phyloP scores from a whole-genome alignment of 805 yeast genomes.

The Metschnikowia baotianmanensis region DNA sequence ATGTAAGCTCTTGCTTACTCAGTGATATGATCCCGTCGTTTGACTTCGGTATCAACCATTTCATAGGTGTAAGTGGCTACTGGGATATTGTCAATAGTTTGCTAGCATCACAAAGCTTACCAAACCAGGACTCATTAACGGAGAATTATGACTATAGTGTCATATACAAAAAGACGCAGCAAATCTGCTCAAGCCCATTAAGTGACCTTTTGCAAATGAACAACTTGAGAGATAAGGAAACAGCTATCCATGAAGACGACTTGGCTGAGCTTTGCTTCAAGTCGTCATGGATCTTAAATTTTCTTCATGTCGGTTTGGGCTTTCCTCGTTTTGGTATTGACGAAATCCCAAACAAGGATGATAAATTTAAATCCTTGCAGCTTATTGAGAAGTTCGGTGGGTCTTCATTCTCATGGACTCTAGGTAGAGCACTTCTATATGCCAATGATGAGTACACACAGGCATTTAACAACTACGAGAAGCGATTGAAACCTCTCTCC shows the following conservation, averaged over 20 bases:
- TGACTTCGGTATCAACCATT: conserved; percentile 54
- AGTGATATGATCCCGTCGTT: conserved; percentile 54
- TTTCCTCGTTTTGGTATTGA: conserved; percentile 52
- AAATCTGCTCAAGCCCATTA: conserved; percentile 47
- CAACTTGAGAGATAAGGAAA: conserved; percentile 21
- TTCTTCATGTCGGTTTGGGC: conserved; percentile 60
- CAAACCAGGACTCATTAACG: conserved; percentile 21
- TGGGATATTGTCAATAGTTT: conserved; percentile 59
- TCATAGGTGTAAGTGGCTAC: conserved; percentile 66
- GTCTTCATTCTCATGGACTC: conserved; percentile 52
- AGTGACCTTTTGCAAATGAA: conserved; percentile 36
- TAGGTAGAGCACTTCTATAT: conserved; percentile 61
- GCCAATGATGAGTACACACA: conserved; percentile 52
- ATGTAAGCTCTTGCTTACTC: conserved; percentile 48
- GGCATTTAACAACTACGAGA: conserved; percentile 37
- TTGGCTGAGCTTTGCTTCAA: conserved; percentile 58
- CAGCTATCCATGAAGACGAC: conserved; percentile 42
- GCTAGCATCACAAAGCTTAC: conserved; percentile 25
- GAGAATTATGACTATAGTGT: conserved; percentile 43
- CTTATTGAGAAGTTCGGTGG: conserved; percentile 44
- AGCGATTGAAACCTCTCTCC: conserved; percentile 17
- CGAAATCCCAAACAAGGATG: conserved; percentile 20
- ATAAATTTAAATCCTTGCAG: conserved; percentile 36
- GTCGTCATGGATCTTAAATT: conserved; percentile 55
- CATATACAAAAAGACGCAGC: conserved; percentile 44